phyloP scores from a whole-genome alignment of 2,329 filamentous ascomycete species.

The Botryosphaeria dothidea region DNA sequence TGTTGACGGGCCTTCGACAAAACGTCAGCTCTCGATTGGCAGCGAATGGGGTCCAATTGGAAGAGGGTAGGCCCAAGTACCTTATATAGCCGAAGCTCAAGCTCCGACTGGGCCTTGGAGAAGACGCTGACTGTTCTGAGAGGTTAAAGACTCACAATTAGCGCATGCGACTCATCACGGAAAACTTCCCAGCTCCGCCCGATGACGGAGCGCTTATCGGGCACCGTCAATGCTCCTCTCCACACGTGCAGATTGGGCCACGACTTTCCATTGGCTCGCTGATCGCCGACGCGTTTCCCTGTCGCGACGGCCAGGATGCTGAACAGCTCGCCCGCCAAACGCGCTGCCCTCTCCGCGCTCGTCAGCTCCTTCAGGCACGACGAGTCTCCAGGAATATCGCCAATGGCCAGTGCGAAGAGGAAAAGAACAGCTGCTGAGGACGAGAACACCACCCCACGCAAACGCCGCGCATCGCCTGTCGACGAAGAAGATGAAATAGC shows the following conservation, averaged over 20 bases:
- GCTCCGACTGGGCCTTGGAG: background rate
- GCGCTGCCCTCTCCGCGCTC: constrained; percentile 5
- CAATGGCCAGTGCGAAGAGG: constrained; percentile 18
- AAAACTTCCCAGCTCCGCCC: constrained; percentile 12
- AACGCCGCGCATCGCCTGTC: background rate
- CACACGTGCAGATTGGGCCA: constrained; percentile 11
- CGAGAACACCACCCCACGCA: constrained; percentile 14
- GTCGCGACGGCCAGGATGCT: constrained; percentile 5
- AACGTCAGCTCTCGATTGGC: background rate
- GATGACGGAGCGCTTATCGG: constrained; percentile 18
- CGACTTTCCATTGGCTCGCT: constrained; percentile 4
- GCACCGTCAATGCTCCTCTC: background rate
- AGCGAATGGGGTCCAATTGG: background rate
- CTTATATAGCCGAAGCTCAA: constrained; percentile 11
- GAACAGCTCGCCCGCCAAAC: background rate
- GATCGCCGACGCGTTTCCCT: constrained; percentile 14
- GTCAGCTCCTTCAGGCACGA: constrained; percentile 8
- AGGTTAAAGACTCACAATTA: background rate
- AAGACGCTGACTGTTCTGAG: background rate
- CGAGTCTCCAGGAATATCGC: background rate
- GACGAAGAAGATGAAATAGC: constrained; percentile 11
- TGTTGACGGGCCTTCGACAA: constrained; percentile 11
- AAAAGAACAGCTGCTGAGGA: background rate
- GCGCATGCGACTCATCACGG: constrained; percentile 8
- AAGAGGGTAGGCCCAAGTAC: background rate